Conservation (phyloP, 768 basidiomycete genomes). For the Lentinula boryana region DNA sequence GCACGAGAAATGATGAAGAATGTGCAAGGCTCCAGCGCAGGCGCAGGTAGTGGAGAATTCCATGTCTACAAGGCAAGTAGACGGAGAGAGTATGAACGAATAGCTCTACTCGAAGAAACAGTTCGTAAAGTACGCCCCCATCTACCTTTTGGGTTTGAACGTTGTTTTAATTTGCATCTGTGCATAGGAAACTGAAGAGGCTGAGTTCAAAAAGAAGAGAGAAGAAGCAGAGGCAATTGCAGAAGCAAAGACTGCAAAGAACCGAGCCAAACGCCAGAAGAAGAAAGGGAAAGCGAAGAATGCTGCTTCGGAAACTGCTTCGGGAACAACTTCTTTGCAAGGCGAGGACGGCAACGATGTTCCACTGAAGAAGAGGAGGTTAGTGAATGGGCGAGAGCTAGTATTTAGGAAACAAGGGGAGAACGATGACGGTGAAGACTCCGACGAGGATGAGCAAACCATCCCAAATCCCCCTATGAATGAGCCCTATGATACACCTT, state of each 20-base stretch:
- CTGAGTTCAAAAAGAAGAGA: constrained; percentile 73
- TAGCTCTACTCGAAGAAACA: constrained; percentile 86
- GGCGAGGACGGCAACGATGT: constrained; percentile 21
- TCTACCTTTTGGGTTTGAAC: background rate
- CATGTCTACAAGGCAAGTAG: constrained; percentile 97
- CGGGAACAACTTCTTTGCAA: constrained; percentile 16
- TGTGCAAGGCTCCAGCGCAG: constrained; percentile 95
- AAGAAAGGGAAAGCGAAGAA: constrained; percentile 71
- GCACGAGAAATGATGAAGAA: constrained; percentile 99
- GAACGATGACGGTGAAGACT: background rate
- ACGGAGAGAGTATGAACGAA: constrained; percentile 89
- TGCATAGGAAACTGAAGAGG: constrained; percentile 58
- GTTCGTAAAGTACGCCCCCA: constrained; percentile 55
- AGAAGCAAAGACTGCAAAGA: constrained; percentile 91
- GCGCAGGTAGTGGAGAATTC: constrained; percentile 96
- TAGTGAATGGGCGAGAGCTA: constrained; percentile 75
- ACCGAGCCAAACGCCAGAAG: constrained; percentile 89
- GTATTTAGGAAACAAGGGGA: constrained; percentile 7
- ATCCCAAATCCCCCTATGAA: background rate
- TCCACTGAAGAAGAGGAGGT: constrained; percentile 72
- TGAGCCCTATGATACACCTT: background rate
- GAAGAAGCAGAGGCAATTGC: constrained; percentile 63
- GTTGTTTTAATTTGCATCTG: background rate
- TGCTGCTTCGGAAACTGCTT: constrained; percentile 18
- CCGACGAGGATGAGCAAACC: background rate